Evolutionary conservation across 495 filamentous ascomycete species (phyloP), one percentile per base, ranked within the genome.

Genomic region (Cairneyella variabilis): DNA sequence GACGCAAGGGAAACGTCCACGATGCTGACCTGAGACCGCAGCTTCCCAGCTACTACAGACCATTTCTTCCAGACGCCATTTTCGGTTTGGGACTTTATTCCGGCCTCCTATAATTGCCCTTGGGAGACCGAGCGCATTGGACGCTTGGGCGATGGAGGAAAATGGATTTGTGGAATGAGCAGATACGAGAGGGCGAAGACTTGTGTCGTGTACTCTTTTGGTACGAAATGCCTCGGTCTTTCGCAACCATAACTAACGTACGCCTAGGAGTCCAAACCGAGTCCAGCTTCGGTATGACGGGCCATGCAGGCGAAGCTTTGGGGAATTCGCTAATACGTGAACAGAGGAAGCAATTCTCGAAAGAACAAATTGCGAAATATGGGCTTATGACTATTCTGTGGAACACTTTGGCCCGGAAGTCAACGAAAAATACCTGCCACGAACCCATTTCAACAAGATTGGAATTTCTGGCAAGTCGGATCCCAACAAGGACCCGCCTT

Each of bases 1-100:
- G n/a, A n/a, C n/a, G n/a, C n/a, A n/a, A n/a, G n/a, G n/a, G n/a
- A n/a, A n/a, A n/a, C n/a, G n/a, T n/a, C n/a, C n/a, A n/a, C n/a
- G n/a, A n/a, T n/a, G n/a, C n/a, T n/a, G n/a, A n/a, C n/a, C n/a
- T n/a, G n/a, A n/a, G n/a, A n/a, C n/a, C n/a, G n/a, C n/a, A n/a
- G n/a, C 10, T 63, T 60, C 26, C 46, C 56, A 0, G 51, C 56
- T n/a, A n/a, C n/a, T n/a, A 12, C 6, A 36, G 14, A 46, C 48
- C 30, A 22, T 2, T n/a, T n/a, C n/a, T n/a, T n/a, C n/a, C n/a
- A n/a, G n/a, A n/a, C n/a, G n/a, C n/a, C n/a, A n/a, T n/a, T n/a
- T n/a, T n/a, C n/a, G n/a, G n/a, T n/a, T n/a, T n/a, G n/a, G n/a
- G n/a, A n/a, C n/a, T n/a, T n/a, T n/a, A n/a, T n/a, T n/a, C n/a